phyloP scores from a whole-genome alignment of 2,329 filamentous ascomycete genomes.

The Chaetomium strumarium region DNA sequence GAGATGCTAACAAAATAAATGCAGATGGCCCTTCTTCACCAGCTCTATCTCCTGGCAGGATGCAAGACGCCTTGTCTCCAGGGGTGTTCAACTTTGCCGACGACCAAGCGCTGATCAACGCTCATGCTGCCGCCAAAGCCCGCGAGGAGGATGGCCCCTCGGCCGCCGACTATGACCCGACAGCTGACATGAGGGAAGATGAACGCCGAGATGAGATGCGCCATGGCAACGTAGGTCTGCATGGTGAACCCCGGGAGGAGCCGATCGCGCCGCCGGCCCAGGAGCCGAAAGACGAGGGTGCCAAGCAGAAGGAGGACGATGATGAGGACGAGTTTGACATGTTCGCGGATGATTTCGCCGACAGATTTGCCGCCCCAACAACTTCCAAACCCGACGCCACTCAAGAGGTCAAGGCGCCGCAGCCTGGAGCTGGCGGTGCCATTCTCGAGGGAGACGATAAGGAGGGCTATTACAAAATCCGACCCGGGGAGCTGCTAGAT shows the following conservation, averaged over 20 bases:
- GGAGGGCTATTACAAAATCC: slow-evolving; percentile 94
- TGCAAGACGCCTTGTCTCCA: slow-evolving; percentile 48
- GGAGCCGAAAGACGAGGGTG: slow-evolving; percentile 27
- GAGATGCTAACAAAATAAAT: slow-evolving; percentile 3
- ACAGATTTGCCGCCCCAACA: slow-evolving; percentile 52
- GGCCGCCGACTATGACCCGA: slow-evolving; percentile 91
- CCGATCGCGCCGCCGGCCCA: slow-evolving; percentile 12
- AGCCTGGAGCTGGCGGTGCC: slow-evolving; percentile 53
- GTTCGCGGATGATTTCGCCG: slow-evolving; percentile 78
- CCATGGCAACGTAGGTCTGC: slow-evolving; percentile 48
- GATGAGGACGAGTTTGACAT: slow-evolving; percentile 75
- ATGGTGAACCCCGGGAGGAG: slow-evolving; percentile 36
- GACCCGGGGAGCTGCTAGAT: slow-evolving; percentile 83
- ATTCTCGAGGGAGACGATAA: slow-evolving; percentile 90
- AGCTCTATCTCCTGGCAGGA: slow-evolving; percentile 34
- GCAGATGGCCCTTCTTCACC: slow-evolving; percentile 28
- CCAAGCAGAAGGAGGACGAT: slow-evolving; percentile 41
- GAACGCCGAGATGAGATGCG: slow-evolving; percentile 63
- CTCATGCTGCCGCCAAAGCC: slow-evolving; percentile 39
- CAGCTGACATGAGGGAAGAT: slow-evolving; percentile 81
- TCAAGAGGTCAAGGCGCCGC: slow-evolving; percentile 41
- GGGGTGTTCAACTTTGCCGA: slow-evolving; percentile 57
- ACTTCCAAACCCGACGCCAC: slow-evolving; percentile 30
- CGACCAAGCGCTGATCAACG: slow-evolving; percentile 63
- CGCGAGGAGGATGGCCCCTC: slow-evolving; percentile 66